phyloP scores from a whole-genome alignment of 228 moss, liverwort and hornwort genomes.

The Sphagnum fallax region DNA sequence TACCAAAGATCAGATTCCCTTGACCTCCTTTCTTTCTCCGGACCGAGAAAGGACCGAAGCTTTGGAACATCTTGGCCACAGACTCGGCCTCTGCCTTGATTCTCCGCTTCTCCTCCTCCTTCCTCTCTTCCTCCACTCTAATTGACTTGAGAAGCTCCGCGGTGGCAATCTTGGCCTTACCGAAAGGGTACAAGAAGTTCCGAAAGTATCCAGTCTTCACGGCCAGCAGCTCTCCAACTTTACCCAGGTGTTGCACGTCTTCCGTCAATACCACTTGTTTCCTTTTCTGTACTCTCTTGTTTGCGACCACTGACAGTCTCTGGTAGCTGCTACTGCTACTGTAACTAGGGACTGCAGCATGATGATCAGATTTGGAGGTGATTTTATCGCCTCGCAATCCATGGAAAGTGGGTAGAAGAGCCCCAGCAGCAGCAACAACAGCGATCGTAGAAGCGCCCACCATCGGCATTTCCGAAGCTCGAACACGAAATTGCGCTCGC shows the following conservation, averaged over 20 bases:
- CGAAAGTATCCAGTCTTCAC: conserved; percentile 96
- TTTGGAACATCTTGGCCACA: conserved; percentile 75
- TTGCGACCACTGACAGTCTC: conserved; percentile 48
- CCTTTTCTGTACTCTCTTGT: conserved; percentile 87
- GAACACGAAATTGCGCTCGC: too few relatives aligned
- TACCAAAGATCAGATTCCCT: conserved; percentile 92
- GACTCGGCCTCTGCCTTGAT: conserved; percentile 77
- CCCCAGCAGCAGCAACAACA: conserved; percentile 16
- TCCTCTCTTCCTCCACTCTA: conserved; percentile 26
- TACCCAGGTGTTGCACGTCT: conserved; percentile 78
- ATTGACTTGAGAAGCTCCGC: conserved; percentile 82
- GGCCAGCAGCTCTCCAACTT: conserved; percentile 72
- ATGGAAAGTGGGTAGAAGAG: conserved; percentile 33
- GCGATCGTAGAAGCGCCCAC: conserved; percentile 8
- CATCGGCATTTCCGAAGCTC: conserved; percentile 21
- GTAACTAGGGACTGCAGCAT: conserved; percentile 1
- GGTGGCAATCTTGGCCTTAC: conserved; percentile 85
- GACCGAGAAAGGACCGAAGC: conserved; percentile 60
- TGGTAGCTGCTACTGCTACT: conserved; percentile 20
- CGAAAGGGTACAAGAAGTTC: conserved; percentile 66
- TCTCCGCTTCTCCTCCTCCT: conserved; percentile 37
- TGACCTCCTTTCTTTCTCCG: conserved; percentile 88
- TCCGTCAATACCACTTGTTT: conserved; percentile 78
- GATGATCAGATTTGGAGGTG: conserved; percentile 1
- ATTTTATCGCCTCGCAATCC: conserved; percentile 16